A percentile compares a stretch with the other conserved stretches of the same genome.
Conservation (phyloP, 176 grass and related monocot species). For the Puccinellia tenuiflora region DNA sequence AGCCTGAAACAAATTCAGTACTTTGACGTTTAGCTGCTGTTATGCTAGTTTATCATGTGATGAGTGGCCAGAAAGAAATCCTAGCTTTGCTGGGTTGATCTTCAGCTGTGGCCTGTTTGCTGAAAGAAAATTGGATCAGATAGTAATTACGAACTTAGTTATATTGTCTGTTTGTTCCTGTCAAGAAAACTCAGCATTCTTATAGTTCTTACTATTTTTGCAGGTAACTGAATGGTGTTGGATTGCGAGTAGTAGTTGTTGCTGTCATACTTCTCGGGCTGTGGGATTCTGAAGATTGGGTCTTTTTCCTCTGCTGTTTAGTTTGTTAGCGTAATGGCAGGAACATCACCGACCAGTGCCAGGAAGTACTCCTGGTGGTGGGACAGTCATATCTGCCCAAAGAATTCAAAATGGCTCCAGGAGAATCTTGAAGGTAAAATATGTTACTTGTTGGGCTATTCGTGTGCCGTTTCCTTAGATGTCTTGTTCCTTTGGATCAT, state of each 20-base stretch:
- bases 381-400: conserved; percentile 82
- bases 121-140: background rate
- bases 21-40: background rate
- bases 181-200: background rate
- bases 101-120: background rate
- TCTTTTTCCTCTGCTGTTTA: conserved; percentile 17
- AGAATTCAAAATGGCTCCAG: conserved; percentile 93
- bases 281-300: background rate
- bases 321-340: conserved; percentile 47
- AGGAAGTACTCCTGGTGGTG: conserved; percentile 95
- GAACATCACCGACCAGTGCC: conserved; percentile 41
- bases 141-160: background rate
- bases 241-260: conserved; percentile 1
- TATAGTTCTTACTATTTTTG: background rate
- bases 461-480: background rate
- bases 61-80: background rate
- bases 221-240: conserved; percentile 24
- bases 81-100: background rate
- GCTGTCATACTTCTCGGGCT: background rate
- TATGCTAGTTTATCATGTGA: background rate
- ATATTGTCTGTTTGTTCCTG: background rate
- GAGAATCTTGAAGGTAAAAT: conserved; percentile 84
- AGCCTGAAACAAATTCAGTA: background rate
- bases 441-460: background rate
- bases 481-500: background rate